phyloP scores from a whole-genome alignment of 2,329 filamentous ascomycete genomes.

The Keithomyces neogunnii region DNA sequence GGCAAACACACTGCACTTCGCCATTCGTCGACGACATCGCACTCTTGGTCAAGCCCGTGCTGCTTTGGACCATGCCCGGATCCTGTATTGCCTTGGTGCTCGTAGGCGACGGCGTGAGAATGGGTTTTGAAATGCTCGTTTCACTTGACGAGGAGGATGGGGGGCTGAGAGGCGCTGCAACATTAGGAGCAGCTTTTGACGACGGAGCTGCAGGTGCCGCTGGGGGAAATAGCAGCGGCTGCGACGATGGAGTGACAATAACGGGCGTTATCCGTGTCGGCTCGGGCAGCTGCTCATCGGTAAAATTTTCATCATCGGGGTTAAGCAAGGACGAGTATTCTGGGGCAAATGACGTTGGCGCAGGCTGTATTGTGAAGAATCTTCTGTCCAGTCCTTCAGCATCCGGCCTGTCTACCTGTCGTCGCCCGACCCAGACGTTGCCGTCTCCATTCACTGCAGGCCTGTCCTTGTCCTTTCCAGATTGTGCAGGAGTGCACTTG shows the following conservation, averaged over 20 bases:
- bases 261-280: constrained; percentile 8
- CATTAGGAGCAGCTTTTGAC: no score
- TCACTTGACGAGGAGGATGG: no score
- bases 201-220: background rate
- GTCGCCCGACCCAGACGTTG: background rate
- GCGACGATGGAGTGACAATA: background rate
- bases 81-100: no score
- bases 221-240: background rate
- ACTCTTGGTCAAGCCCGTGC: background rate
- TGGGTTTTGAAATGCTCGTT: no score
- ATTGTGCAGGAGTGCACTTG: constrained; percentile 20
- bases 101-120: no score
- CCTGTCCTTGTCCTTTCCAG: background rate
- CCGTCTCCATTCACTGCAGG: background rate
- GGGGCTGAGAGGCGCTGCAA: no score
- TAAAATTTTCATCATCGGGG: background rate
- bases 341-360: constrained; percentile 21
- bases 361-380: constrained; percentile 21
- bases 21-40: constrained; percentile 9
- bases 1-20: constrained; percentile 28
- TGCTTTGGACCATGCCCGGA: background rate
- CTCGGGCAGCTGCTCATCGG: background rate
- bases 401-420: background rate
- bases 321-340: background rate
- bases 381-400: constrained; percentile 11